A percentile compares a stretch with the other conserved stretches of the same genome.
Evolutionary conservation across 345 rosid genomes (phyloP).

Genomic region (Stellera chamaejasme): DNA sequence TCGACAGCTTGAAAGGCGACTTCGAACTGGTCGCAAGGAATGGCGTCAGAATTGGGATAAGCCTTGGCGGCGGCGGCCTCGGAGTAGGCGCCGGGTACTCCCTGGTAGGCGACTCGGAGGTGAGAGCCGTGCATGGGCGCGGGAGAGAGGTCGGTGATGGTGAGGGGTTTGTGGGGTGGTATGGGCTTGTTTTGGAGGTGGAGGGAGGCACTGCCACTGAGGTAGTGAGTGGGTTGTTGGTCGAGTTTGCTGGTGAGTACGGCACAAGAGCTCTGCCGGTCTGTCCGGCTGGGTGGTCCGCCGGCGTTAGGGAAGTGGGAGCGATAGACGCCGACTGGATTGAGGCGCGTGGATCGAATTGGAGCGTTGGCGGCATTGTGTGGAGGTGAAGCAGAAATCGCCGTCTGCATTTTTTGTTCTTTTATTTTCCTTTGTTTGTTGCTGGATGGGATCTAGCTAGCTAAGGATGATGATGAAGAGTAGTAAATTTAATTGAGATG

Average conservation of each 20-base stretch:
- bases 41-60: slow-evolving; percentile 83
- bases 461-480: too few species aligned
- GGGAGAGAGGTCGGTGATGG: slow-evolving; percentile 70
- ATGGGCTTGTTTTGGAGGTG: slow-evolving; percentile 15
- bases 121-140: slow-evolving; percentile 92
- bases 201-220: too few species aligned
- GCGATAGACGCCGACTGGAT: slow-evolving; percentile 2
- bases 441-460: too few species aligned
- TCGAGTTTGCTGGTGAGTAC: slow-evolving; percentile 13
- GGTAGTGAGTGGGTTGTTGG: slow-evolving; percentile 8
- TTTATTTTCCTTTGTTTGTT: too few species aligned
- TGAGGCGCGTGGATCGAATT: background rate
- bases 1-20: slow-evolving; percentile 96
- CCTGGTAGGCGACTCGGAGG: slow-evolving; percentile 91
- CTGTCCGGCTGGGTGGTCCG: slow-evolving; percentile 7
- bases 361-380: background rate
- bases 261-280: slow-evolving; percentile 18
- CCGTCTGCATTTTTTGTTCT: slow-evolving; percentile 10
- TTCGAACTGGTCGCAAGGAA: slow-evolving; percentile 96
- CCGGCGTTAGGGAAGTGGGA: slow-evolving; percentile 12
- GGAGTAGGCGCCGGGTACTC: slow-evolving; percentile 96
- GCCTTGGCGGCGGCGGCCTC: slow-evolving; percentile 99
- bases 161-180: slow-evolving; percentile 41
- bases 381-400: slow-evolving; percentile 3
- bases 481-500: background rate